Percentiles rank a stretch among this genome's conserved stretches.
These are phyloP conservation scores for Dactylella cylindrospora DNA, from an alignment of 2,329 filamentous ascomycete species.

Conservation along the genomic window DNA sequence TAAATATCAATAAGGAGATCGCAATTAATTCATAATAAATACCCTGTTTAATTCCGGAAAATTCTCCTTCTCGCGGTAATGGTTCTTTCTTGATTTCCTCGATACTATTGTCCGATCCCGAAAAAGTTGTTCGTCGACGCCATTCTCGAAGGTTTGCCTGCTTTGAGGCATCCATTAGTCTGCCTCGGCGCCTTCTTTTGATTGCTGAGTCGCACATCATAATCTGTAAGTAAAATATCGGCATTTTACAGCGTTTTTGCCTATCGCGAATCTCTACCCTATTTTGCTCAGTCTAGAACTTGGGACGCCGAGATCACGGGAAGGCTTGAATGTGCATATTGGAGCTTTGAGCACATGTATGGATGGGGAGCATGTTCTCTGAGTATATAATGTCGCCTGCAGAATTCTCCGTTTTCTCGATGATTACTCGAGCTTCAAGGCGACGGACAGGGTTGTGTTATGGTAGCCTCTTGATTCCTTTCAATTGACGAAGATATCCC, in stretches of 20 bases:
- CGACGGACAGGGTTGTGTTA: no score
- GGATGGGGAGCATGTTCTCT: not conserved
- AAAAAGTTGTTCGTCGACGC: not conserved
- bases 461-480: no score
- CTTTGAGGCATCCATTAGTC: slow-evolving; percentile 1
- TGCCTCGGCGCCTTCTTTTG: no score
- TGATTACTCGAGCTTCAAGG: no score
- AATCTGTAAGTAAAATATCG: slow-evolving; percentile 4
- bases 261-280: not conserved
- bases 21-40: no score
- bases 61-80: not conserved
- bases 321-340: no score
- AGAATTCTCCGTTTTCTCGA: slow-evolving; percentile 10
- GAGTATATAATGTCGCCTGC: slow-evolving; percentile 1
- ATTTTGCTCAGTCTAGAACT: not conserved
- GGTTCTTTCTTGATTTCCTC: not conserved
- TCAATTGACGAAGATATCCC: no score
- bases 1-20: slow-evolving; percentile 19
- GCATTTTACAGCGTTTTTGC: slow-evolving; percentile 2
- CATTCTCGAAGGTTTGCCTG: not conserved
- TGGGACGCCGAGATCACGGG: no score
- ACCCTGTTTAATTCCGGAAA: not conserved
- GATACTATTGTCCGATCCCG: not conserved
- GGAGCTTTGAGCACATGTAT: not conserved
- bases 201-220: not conserved